phyloP scores from a whole-genome alignment of 2,329 filamentous ascomycete species.

The Trichoderma gracile region DNA sequence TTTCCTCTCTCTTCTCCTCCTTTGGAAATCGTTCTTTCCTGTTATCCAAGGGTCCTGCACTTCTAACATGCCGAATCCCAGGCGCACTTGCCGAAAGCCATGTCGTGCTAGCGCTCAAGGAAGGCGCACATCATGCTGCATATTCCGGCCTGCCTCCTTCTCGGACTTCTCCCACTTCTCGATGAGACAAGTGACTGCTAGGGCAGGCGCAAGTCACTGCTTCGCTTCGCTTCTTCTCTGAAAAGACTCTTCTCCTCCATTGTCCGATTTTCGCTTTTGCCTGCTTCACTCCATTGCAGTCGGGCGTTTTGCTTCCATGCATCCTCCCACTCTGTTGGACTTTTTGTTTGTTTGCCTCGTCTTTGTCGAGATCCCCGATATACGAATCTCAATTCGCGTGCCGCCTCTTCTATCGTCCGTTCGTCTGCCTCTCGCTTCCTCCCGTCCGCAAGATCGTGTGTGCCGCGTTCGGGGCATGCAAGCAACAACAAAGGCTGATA shows the following conservation, averaged over 20 bases:
- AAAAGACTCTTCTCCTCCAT: not conserved
- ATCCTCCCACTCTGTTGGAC: not conserved
- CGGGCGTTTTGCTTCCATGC: not conserved
- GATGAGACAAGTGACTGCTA: not conserved
- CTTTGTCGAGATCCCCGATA: no score
- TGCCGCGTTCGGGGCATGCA: no score
- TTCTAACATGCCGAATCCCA: not conserved
- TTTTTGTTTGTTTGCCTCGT: no score
- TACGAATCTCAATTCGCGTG: no score
- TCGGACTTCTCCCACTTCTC: not conserved
- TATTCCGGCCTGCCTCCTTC: not conserved
- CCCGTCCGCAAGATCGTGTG: no score
- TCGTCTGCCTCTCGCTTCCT: no score
- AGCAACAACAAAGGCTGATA: no score
- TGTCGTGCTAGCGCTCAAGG: not conserved
- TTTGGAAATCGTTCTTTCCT: not conserved
- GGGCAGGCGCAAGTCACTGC: not conserved
- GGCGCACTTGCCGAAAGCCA: not conserved
- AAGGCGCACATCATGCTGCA: conserved; percentile 2
- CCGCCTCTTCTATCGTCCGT: no score
- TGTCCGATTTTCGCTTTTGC: not conserved
- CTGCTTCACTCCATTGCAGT: not conserved
- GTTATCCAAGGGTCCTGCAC: not conserved
- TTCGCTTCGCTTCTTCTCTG: not conserved
- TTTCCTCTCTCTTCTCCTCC: not conserved